phyloP scores from a whole-genome alignment of 345 rosid species.

The Lumnitzera littorea region DNA sequence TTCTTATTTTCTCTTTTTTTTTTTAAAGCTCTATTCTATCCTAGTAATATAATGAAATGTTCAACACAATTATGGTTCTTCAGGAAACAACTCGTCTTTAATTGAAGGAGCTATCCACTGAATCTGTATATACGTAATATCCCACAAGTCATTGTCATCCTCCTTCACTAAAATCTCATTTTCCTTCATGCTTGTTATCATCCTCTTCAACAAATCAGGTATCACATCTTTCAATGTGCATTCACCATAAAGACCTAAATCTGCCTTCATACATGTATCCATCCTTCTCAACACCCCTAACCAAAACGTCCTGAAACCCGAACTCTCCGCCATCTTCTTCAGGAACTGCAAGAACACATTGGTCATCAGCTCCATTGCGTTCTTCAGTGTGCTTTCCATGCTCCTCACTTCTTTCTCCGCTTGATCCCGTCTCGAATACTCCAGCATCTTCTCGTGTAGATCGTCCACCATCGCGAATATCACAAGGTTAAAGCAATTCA shows the following conservation, averaged over 20 bases:
- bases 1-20: no score
- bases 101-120: conserved; percentile 93
- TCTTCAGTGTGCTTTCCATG: conserved; percentile 73
- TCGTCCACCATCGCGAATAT: conserved; percentile 73
- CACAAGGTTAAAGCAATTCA: conserved; percentile 49
- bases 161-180: conserved; percentile 46
- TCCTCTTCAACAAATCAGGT: conserved; percentile 55
- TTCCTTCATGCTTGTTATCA: conserved; percentile 67
- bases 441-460: conserved; percentile 78
- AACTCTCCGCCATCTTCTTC: conserved; percentile 42
- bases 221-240: conserved; percentile 44
- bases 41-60: no score
- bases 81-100: conserved; percentile 81
- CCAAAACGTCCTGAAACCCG: conserved; percentile 81
- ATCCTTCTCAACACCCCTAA: conserved; percentile 80
- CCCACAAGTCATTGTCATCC: conserved; percentile 80
- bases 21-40: no score
- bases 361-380: conserved; percentile 57
- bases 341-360: conserved; percentile 45
- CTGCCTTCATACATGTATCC: conserved; percentile 96
- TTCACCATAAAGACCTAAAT: conserved; percentile 60
- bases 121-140: conserved; percentile 77
- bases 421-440: conserved; percentile 67
- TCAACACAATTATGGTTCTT: conserved; percentile 10
- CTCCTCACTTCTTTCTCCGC: conserved; percentile 81